Base-by-base conservation (phyloP, 805 yeast species). In the Kregervanrija fluxuum region DNA sequence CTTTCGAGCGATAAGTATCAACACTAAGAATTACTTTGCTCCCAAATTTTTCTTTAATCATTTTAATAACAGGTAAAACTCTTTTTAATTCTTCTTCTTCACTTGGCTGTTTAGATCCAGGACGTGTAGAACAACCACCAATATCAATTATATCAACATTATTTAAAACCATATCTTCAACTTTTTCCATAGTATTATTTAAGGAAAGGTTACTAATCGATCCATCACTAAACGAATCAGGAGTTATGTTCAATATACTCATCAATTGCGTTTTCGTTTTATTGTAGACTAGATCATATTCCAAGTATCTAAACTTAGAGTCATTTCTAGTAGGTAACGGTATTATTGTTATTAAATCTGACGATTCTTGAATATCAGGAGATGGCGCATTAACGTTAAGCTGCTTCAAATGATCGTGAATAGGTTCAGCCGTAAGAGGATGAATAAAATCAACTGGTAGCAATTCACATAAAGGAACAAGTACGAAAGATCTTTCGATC, bases 221-320 rank as follows among this genome's bases (percentile, higher is more conserved):
- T 2, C 96, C 98, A 62, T 93, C 99, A 37, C 95, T 85, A 60
- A 93, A 93, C 1, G 96, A 89, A 62, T 93, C 97, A 0, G 97
- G 96, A 0, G 99, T 93, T 15, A 84, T 74, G 56, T 93, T 93
- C 50, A 93, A 64, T 40, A 93, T 82, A 1, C 88, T 93, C 99
- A 93, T 93, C 37, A 89, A 59, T 42, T 71, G 64, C 0, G 97
- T 87, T n/a, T 65, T 66, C 6, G 69, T 59, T 4, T 67, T 61
- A 37, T 70, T 64, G 14, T 65, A 60, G 16, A 69, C 48, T 3
- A 73, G 68, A 54, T 80, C 83, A 52, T 74, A 72, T 32, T 61
- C 61, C 38, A 72, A 50, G 39, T 57, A 59, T 30, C 57, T 22
- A 60, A 60, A 37, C 54, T 39, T 42, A 45, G 28, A 17, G 57